Conservation (phyloP, 2,329 filamentous ascomycete species). For the Stagonosporopsis tanaceti region DNA sequence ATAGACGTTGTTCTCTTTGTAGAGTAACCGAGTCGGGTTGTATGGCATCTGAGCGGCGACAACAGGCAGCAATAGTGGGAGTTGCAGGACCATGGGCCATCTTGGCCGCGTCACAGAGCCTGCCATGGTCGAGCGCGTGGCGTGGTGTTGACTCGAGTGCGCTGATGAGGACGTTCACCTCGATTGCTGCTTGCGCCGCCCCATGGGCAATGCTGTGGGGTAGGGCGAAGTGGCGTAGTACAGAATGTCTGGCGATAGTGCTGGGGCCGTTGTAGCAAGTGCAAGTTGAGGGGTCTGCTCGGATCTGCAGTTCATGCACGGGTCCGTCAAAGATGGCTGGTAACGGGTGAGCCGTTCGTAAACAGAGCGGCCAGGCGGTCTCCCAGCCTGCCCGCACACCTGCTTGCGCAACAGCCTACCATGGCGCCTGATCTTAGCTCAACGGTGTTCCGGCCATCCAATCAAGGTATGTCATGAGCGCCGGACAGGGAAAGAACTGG, state of each 20-base stretch:
- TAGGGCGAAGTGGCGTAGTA: constrained; percentile 23
- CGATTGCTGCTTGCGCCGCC: constrained; percentile 21
- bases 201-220: constrained; percentile 28
- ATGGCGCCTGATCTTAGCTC: constrained; percentile 21
- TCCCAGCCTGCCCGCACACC: constrained; percentile 23
- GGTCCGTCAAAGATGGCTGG: constrained; percentile 38
- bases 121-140: constrained; percentile 14
- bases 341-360: constrained; percentile 34
- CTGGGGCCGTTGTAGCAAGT: constrained; percentile 20
- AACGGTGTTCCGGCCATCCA: constrained; percentile 25
- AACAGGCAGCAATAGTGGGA: constrained; percentile 17
- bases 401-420: constrained; percentile 33
- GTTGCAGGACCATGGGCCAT: constrained; percentile 14
- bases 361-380: constrained; percentile 38
- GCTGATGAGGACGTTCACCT: constrained; percentile 32
- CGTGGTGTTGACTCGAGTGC: constrained; percentile 5
- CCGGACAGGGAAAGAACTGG: constrained; percentile 18
- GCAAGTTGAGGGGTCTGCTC: constrained; percentile 27
- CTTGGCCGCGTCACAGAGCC: not conserved
- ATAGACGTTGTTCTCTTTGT: constrained; percentile 68
- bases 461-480: constrained; percentile 12
- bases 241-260: constrained; percentile 22
- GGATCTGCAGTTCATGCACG: constrained; percentile 47
- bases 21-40: constrained; percentile 76
- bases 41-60: constrained; percentile 70